Evolutionary conservation across 306 rosid species (phyloP).

Genomic region (Casuarina equisetifolia): DNA sequence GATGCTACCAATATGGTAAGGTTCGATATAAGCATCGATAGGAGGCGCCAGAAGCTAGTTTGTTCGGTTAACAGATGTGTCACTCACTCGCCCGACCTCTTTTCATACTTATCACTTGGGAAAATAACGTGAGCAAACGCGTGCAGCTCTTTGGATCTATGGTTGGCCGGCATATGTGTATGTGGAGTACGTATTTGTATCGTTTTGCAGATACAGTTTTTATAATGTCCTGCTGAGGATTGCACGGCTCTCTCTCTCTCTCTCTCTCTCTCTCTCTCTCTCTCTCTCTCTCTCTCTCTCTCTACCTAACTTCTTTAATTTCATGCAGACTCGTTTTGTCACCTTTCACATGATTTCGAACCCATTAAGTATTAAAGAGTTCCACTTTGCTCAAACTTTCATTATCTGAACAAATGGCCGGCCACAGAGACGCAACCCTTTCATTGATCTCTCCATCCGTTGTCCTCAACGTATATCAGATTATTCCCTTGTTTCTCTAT

Average conservation of each 20-base stretch:
- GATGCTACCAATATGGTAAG: neutral
- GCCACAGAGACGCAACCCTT: constrained; percentile 29
- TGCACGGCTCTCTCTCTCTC: neutral
- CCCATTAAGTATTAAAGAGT: constrained; percentile 17
- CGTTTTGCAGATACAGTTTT: neutral
- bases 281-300: neutral
- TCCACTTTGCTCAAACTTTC: constrained; percentile 28
- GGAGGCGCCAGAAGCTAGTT: neutral
- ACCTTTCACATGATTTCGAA: constrained; percentile 9
- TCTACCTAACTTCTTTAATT: neutral
- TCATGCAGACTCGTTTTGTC: constrained; percentile 18
- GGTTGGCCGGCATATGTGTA: neutral
- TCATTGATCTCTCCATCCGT: constrained; percentile 34
- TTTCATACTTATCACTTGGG: neutral
- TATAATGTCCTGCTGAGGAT: neutral
- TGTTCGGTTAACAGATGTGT: neutral
- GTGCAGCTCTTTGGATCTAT: neutral
- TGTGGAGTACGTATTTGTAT: neutral
- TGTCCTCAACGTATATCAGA: constrained; percentile 33
- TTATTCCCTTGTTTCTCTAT: constrained; percentile 33
- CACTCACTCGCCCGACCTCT: neutral
- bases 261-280: neutral
- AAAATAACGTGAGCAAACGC: neutral
- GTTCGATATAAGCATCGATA: neutral
- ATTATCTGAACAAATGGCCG: constrained; percentile 43